Evolutionary conservation across 768 basidiomycete species (phyloP), one percentile per base, ranked within the genome.

Genomic region (Suillus variegatus): DNA sequence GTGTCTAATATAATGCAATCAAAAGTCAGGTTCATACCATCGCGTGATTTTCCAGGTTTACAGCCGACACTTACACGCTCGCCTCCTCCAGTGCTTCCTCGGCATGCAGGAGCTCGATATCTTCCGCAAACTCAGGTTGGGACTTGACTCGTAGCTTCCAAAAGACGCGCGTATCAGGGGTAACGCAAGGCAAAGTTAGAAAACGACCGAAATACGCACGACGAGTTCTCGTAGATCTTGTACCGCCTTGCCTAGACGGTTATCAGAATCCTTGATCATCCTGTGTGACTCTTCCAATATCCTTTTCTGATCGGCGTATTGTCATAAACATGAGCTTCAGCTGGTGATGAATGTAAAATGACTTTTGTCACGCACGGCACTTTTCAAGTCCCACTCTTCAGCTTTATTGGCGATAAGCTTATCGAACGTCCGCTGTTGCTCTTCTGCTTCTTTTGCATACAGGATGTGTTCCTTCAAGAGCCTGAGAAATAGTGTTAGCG

Each of bases 361-460:
- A 60, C 18, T 40, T 10, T 43, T 28, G 25, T 44, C 57, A 79
- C 89, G 69, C 74, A 92, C 92, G 72, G 83, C 85, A 76, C 88
- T 93, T 76, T 86, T 91, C 73, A 90, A 79, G 63, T 92, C 88
- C 91, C 91, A 94, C 49, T 87, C 87, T 68, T 93, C 90, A 49
- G 84, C 85, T 60, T 77, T 84, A 60, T 86, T 84, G 13, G 83
- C 84, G 64, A 85, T 75, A 71, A 90, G 77, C 74, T 86, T 86
- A 68, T 88, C 86, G n/a, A 88, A 79, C 72, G 84, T 89, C 62
- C 74, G 75, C 70, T 86, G 79, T 68, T 86, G 82, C 41, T 86
- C 81, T 66, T 80, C 84, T 6, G 83, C 83, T 79, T 96, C 94
- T 60, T 85, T 83, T 68, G 77, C 79, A 75, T 95, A 95, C 22